phyloP scores from a whole-genome alignment of 257 asterid species.

The Solanum etuberosum region DNA sequence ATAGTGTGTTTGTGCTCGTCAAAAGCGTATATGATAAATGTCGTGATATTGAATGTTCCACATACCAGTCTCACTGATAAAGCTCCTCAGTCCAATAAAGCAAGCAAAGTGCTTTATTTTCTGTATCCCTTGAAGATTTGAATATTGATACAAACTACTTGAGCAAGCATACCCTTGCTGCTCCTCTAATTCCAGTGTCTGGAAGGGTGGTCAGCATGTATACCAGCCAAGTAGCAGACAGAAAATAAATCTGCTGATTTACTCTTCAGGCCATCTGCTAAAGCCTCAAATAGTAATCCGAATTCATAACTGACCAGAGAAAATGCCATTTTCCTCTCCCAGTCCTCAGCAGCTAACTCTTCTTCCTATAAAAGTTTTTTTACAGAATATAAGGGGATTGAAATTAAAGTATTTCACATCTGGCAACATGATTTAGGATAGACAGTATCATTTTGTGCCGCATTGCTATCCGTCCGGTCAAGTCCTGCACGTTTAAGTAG shows the following conservation, averaged over 20 bases:
- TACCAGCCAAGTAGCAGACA: constrained; percentile 67
- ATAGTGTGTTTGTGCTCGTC: too few species aligned
- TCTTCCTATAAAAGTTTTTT: constrained; percentile 38
- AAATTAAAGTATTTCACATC: background rate
- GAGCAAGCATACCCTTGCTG: constrained; percentile 78
- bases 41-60: background rate
- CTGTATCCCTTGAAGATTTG: constrained; percentile 40
- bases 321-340: constrained; percentile 71
- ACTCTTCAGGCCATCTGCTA: constrained; percentile 60
- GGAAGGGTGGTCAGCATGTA: constrained; percentile 68
- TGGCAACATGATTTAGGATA: background rate
- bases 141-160: constrained; percentile 51
- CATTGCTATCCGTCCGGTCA: constrained; percentile 26
- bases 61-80: constrained; percentile 62
- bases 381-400: background rate
- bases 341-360: constrained; percentile 47
- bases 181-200: constrained; percentile 68
- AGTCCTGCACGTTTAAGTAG: constrained; percentile 66
- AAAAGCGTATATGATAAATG: background rate
- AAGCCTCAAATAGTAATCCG: constrained; percentile 67
- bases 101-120: constrained; percentile 62
- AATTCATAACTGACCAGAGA: constrained; percentile 74
- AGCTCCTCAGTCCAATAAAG: constrained; percentile 70
- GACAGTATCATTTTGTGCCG: constrained; percentile 38
- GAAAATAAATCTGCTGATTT: constrained; percentile 34